Percentiles rank a stretch among this genome's conserved stretches.
Conservation (phyloP, 768 basidiomycete species). For the Xanthoconium stramineum region DNA sequence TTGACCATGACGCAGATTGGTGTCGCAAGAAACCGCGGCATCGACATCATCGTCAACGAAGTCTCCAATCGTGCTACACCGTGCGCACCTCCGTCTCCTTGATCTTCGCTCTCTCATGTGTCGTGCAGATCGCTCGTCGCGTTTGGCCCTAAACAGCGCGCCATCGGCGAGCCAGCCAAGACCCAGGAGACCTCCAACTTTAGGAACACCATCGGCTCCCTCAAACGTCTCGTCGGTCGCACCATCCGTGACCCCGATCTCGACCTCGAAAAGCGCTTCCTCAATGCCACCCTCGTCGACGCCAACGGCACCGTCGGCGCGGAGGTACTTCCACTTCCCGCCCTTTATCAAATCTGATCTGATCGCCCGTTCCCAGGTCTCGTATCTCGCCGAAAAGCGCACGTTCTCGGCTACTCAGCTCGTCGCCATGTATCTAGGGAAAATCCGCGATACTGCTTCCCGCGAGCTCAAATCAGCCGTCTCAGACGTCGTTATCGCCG, state of each 20-base stretch:
- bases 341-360: conserved; percentile 10
- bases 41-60: conserved; percentile 98
- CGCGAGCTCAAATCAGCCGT: conserved; percentile 84
- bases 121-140: conserved; percentile 80
- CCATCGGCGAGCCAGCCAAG: conserved; percentile 94
- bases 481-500: conserved; percentile 91
- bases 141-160: conserved; percentile 87
- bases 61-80: conserved; percentile 96
- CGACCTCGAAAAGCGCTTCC: conserved; percentile 85
- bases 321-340: conserved; percentile 49
- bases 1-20: conserved; percentile 61
- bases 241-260: conserved; percentile 79
- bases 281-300: conserved; percentile 85
- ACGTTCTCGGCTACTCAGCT: conserved; percentile 88
- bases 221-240: conserved; percentile 89
- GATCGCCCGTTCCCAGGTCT: conserved; percentile 53
- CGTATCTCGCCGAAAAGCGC: conserved; percentile 78
- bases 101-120: neutral
- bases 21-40: conserved; percentile 91
- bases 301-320: conserved; percentile 78
- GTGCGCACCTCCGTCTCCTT: conserved; percentile 45
- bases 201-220: conserved; percentile 91
- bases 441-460: conserved; percentile 83
- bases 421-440: conserved; percentile 85
- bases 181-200: conserved; percentile 98